A percentile compares a stretch with the other conserved stretches of the same genome.
phyloP scores from a whole-genome alignment of 2,329 filamentous ascomycete species.

The Sporothrix luriei region DNA sequence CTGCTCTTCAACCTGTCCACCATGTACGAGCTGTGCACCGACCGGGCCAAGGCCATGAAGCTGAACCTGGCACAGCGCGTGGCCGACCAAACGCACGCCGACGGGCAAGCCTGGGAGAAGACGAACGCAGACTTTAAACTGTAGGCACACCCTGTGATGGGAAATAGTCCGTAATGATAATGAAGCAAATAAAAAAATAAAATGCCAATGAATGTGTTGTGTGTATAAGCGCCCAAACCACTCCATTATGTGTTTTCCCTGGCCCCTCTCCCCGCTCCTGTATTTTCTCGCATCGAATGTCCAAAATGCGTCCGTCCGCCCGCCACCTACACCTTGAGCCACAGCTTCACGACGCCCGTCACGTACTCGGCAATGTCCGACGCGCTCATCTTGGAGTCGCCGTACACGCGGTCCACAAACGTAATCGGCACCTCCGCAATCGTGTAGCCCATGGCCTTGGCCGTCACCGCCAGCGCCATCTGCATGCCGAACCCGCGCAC shows the following conservation, averaged over 20 bases:
- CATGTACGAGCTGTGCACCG: conserved; percentile 87
- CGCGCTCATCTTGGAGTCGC: conserved; percentile 86
- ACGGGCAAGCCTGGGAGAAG: conserved; percentile 66
- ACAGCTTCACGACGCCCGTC: conserved; percentile 77
- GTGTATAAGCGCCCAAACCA: conserved; percentile 24
- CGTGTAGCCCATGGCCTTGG: conserved; percentile 91
- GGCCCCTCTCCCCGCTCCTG: background rate
- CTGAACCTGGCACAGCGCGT: conserved; percentile 69
- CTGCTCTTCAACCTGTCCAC: conserved; percentile 88
- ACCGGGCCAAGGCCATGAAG: conserved; percentile 72
- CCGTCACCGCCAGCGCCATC: conserved; percentile 99
- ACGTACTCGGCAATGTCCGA: conserved; percentile 97
- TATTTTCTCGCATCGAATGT: background rate
- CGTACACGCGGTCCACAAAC: conserved; percentile 94
- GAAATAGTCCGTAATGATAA: background rate
- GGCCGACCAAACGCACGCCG: conserved; percentile 59
- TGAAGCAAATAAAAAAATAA: background rate
- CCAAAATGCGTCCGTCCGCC: background rate
- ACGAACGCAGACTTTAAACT: conserved; percentile 76
- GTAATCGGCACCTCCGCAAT: conserved; percentile 95
- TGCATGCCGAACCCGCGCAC: conserved; percentile 98
- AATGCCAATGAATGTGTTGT: conserved; percentile 22
- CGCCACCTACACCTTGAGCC: conserved; percentile 68
- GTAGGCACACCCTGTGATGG: conserved; percentile 42
- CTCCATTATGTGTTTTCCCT: conserved; percentile 9